Evolutionary conservation across 768 basidiomycete species (phyloP).

Genomic region (Rhodotorula graminis): DNA sequence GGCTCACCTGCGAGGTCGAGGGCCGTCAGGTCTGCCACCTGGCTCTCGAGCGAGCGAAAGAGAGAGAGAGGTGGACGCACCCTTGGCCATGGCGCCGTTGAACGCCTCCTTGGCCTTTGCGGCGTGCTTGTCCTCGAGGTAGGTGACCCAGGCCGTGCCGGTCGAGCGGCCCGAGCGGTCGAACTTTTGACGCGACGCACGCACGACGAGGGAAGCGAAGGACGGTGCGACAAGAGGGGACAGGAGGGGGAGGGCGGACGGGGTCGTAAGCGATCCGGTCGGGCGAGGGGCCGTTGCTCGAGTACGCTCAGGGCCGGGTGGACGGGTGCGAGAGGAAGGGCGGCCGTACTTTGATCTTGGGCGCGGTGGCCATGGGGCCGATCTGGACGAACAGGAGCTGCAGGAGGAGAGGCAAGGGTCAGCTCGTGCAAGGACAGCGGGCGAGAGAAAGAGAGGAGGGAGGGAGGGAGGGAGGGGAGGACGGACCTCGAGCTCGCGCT

Average conservation of each 20-base stretch:
- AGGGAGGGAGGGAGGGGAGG: too few species aligned
- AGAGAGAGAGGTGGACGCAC: conserved; percentile 8
- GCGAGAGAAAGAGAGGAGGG: neutral
- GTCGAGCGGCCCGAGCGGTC: conserved; percentile 42
- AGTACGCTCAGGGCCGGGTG: neutral
- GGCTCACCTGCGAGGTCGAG: conserved; percentile 30
- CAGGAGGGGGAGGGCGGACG: neutral
- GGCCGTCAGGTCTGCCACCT: neutral
- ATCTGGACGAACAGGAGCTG: conserved; percentile 42
- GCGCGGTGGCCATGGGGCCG: conserved; percentile 36
- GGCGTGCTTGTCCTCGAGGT: conserved; percentile 35
- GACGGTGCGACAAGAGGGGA: neutral
- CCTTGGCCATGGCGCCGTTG: conserved; percentile 42
- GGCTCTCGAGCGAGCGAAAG: neutral
- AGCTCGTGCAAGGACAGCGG: neutral
- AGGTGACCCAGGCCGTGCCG: conserved; percentile 38
- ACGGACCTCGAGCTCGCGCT: conserved; percentile 42
- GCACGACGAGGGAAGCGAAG: neutral
- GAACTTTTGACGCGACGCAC: conserved; percentile 27
- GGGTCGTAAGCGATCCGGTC: conserved; percentile 12
- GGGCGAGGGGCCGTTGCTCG: neutral
- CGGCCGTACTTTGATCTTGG: conserved; percentile 43
- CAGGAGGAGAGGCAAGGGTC: too few species aligned
- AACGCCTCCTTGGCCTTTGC: conserved; percentile 40
- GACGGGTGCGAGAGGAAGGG: neutral